Evolutionary conservation across 306 rosid genomes (phyloP), one percentile per base, ranked within the genome.

Genomic region (Acacia acuminata): DNA sequence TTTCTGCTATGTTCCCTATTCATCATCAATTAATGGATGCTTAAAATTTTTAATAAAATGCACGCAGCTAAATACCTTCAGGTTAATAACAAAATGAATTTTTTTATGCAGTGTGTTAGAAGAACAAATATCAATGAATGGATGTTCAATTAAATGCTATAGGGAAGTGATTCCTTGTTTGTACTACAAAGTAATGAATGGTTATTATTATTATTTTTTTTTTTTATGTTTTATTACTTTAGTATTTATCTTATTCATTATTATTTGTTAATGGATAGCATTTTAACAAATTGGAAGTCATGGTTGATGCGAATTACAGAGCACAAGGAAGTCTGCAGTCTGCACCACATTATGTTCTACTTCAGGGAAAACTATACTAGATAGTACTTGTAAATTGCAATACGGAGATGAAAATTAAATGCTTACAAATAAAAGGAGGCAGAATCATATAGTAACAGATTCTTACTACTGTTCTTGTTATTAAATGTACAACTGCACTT

Each of bases 401-500:
- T 3, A 71, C 12, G 5, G 34, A 16, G 5, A 56, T 43, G 45
- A 44, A 71, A 27, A 53, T 71, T 27, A 16, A 70, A 38, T 20
- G 3, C 48, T 40, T 17, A 8, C 8, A 69, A 69, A 40, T 40
- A 20, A 43, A 42, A n/a, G 11, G 43, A n/a, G 75, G 36, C 34
- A 70, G 76, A 27, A 51, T 15, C 58, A 71, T 78, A 50, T 65
- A 51, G 27, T 24, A 83, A 51, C 56, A 51, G 73, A 36, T 50
- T 65, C 50, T 65, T 32, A 71, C 69, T 34, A 36, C 20, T 42
- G n/a, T 78, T 67, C 69, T 67, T 34, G 70, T 58, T 68, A 78
- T 71, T 43, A 48, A 51, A 50, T 83, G 83, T 83, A 83, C 82
- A 78, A 63, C 24, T 78, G 11, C 30, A 50, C 25, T 25, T 74